A percentile compares a stretch with the other conserved stretches of the same genome.
These are phyloP conservation scores for Wallacemonas collosoma DNA, from an alignment of 208 protist species.

Conservation along the genomic window DNA sequence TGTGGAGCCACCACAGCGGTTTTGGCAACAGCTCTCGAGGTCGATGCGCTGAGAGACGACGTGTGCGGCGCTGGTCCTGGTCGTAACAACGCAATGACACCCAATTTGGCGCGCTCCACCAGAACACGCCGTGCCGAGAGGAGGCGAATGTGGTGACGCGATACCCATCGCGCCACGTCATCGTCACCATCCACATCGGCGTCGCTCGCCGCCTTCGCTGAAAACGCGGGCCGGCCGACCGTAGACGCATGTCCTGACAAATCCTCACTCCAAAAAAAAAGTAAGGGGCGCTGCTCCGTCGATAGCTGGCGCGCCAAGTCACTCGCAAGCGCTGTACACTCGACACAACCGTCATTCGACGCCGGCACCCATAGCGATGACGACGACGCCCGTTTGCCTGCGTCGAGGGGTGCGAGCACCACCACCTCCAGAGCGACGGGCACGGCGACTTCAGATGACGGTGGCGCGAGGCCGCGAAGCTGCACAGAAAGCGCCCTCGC, in stretches of 20 bases:
- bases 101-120: conserved; percentile 26
- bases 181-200: not conserved
- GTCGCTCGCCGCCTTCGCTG: not conserved
- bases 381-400: not conserved
- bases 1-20: not conserved
- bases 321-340: conserved; percentile 11
- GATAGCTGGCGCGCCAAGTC: not conserved
- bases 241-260: not conserved
- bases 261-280: conserved; percentile 14
- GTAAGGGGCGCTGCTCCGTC: not conserved
- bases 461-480: conserved; percentile 5
- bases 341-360: not conserved
- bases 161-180: not conserved
- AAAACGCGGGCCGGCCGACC: conserved; percentile 1
- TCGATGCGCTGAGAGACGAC: conserved; percentile 12
- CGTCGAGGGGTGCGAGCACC: conserved; percentile 13
- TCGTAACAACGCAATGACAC: conserved; percentile 29
- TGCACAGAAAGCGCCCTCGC: conserved; percentile 5
- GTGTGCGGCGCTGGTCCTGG: not conserved
- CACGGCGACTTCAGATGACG: not conserved
- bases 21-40: conserved; percentile 3
- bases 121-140: conserved; percentile 9
- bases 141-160: conserved; percentile 8
- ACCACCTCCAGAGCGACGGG: conserved; percentile 8
- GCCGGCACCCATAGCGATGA: not conserved